These are phyloP conservation scores for Rhodamnia argentea DNA, from an alignment of 345 rosid species.

Conservation along the genomic window DNA sequence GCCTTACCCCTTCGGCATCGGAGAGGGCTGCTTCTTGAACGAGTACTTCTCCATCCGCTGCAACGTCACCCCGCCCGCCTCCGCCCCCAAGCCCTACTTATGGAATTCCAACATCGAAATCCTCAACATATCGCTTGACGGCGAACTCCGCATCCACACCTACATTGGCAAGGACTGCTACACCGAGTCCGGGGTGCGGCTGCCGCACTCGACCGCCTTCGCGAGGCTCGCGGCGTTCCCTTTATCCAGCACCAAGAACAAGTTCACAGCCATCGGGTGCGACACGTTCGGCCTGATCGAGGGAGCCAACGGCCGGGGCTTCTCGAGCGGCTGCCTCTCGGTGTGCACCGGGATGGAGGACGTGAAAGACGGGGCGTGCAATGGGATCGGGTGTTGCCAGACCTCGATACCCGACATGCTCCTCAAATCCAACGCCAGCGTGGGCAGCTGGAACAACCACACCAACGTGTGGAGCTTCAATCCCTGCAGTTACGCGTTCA, in stretches of 20 bases:
- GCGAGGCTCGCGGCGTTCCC: background rate
- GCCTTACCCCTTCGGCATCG: slow-evolving; percentile 5
- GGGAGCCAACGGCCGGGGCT: background rate
- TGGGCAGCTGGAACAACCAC: background rate
- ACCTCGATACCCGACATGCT: background rate
- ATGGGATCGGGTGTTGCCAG: slow-evolving; percentile 12
- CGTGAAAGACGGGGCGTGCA: background rate
- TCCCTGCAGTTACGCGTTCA: slow-evolving; percentile 17
- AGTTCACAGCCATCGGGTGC: background rate
- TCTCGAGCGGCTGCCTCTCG: background rate
- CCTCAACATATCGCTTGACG: slow-evolving; percentile 3
- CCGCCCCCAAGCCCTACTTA: background rate
- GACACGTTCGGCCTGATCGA: fast-evolving
- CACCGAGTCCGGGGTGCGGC: background rate
- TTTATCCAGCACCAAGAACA: background rate
- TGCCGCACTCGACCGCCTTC: background rate
- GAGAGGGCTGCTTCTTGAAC: background rate
- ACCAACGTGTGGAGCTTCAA: background rate
- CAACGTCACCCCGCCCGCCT: background rate
- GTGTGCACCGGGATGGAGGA: background rate
- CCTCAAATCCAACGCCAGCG: fast-evolving
- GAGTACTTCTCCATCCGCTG: background rate
- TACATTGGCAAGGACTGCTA: background rate
- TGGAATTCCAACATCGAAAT: background rate
- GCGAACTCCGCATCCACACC: background rate